phyloP scores from a whole-genome alignment of 345 rosid genomes.

The Boechera stricta region DNA sequence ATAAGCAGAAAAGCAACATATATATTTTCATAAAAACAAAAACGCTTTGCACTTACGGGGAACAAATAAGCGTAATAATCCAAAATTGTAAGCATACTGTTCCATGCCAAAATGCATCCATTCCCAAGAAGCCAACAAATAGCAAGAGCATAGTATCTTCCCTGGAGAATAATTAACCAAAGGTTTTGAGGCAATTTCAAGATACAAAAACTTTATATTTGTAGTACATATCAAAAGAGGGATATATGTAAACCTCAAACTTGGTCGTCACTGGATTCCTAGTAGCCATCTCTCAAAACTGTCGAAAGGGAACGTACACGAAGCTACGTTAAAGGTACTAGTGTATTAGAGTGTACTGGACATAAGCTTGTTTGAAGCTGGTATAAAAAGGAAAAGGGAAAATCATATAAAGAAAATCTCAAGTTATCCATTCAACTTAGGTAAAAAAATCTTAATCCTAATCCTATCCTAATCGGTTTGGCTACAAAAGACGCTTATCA shows the following conservation, averaged over 20 bases:
- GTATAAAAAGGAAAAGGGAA: not conserved
- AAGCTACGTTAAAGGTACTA: not conserved
- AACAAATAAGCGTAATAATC: constrained; percentile 54
- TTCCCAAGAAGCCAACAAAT: constrained; percentile 78
- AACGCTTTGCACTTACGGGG: constrained; percentile 1
- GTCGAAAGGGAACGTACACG: not conserved
- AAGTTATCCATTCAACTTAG: too few species aligned
- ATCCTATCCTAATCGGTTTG: not conserved
- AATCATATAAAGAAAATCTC: too few species aligned
- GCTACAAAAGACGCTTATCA: not conserved
- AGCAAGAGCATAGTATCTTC: constrained; percentile 54
- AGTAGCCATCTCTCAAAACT: not conserved
- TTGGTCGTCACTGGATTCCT: not conserved
- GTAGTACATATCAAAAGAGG: not conserved
- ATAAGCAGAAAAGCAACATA: not conserved
- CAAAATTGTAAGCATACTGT: constrained; percentile 68
- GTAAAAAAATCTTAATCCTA: not conserved
- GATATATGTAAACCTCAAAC: not conserved
- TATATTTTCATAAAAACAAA: not conserved
- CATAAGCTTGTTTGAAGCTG: not conserved
- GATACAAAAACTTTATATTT: not conserved
- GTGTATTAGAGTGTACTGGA: not conserved
- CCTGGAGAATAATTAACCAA: constrained; percentile 38
- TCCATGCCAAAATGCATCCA: constrained; percentile 75
- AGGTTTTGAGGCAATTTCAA: not conserved